Base-by-base conservation (phyloP, 1,139 yeast genomes). In the Diutina sp. region DNA sequence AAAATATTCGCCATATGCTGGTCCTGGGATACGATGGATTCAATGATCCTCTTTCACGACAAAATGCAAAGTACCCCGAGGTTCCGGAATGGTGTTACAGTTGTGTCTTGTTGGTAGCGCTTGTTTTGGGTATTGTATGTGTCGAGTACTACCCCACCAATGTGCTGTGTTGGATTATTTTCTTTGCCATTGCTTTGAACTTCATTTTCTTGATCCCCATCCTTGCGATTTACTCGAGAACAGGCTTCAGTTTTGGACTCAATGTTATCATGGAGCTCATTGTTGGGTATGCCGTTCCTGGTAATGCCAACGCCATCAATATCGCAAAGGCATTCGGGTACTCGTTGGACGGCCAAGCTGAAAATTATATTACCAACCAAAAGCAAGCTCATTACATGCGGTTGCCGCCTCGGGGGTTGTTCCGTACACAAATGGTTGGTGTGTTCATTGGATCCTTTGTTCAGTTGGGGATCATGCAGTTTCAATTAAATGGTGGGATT, bases 281-380 rank as follows among this genome's bases (percentile, higher is more conserved):
- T 58, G 72, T 80, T 56, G 89, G 89, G 28, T 82, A 82, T 61
- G 84, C 85, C 2, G 61, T 83, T 44, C 87, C 86, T 30, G 86
- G 86, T 55, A 82, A 82, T 57, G 84, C 84, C 54, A 69, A 74
- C 55, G 87, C 87, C 2, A 68, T 82, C 60, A 82, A 79, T 77
- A 74, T 80, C 35, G 69, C 82, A 60, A 83, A 83, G 64, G 82
- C 84, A 1, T 74, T 74, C 59, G 87, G 87, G 32, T 76, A 76
- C 62, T 82, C 81, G 63, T 80, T 82, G 60, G 80, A 78, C 66
- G 79, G 78, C 3, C 87, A 83, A 67, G 85, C 87, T 18, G 81
- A 80, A 56, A 73, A 72, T 63, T 83, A 77, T 67, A 71, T 82
- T 55, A 65, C 78, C 5, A 80, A 80, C 62, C 81, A 80, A 67